phyloP scores from a whole-genome alignment of 495 filamentous ascomycete genomes.

The Xylaria grammica region DNA sequence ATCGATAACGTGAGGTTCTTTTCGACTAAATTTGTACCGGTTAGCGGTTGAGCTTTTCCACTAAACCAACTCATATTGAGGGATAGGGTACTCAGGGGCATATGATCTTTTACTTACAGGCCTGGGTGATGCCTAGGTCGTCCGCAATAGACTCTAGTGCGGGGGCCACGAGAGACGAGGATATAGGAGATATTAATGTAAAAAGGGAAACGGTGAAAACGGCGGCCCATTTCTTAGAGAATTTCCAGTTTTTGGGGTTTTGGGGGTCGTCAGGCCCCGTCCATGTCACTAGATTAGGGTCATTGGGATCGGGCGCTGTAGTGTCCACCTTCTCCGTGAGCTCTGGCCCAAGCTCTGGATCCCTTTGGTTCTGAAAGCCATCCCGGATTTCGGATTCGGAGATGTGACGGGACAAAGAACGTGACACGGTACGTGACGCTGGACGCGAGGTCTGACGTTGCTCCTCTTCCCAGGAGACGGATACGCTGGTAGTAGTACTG shows the following conservation, averaged over 20 bases:
- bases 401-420: slow-evolving; percentile 25
- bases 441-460: slow-evolving; percentile 7
- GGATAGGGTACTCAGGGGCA: slow-evolving; percentile 12
- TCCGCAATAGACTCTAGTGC: slow-evolving; percentile 58
- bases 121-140: slow-evolving; percentile 64
- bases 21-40: slow-evolving; percentile 41
- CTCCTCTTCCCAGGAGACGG: background rate
- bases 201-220: slow-evolving; percentile 65
- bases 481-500: slow-evolving; percentile 7
- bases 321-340: slow-evolving; percentile 28
- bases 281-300: slow-evolving; percentile 47
- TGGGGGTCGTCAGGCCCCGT: slow-evolving; percentile 59
- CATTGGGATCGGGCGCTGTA: slow-evolving; percentile 22
- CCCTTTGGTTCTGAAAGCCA: slow-evolving; percentile 35
- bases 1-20: slow-evolving; percentile 68
- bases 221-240: slow-evolving; percentile 64
- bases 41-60: background rate
- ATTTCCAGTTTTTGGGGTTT: slow-evolving; percentile 64
- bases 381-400: slow-evolving; percentile 37
- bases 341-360: slow-evolving; percentile 28
- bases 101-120: slow-evolving; percentile 33
- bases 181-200: slow-evolving; percentile 73
- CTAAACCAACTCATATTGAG: background rate
- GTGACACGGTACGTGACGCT: slow-evolving; percentile 29
- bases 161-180: slow-evolving; percentile 75